These are phyloP conservation scores for Tetragonia tetragonoides DNA, from an alignment of 148 eudicot genomes.

Conservation along the genomic window DNA sequence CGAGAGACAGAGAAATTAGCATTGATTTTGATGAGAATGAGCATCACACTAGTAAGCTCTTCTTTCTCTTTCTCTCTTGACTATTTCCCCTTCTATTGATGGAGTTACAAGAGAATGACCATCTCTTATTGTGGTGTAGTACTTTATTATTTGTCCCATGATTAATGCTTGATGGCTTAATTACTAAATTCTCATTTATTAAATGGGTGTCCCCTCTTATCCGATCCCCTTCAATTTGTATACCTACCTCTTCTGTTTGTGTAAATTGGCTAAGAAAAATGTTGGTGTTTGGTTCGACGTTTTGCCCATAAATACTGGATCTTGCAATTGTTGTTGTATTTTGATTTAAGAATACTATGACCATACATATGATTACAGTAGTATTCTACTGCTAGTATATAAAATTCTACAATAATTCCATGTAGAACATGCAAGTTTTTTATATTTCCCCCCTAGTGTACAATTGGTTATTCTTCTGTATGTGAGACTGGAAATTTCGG, in stretches of 20 bases:
- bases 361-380: no score
- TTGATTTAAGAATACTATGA: no score
- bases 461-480: no score
- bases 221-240: background rate
- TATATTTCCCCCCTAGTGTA: no score
- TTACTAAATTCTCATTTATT: slow-evolving; percentile 4
- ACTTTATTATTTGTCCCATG: background rate
- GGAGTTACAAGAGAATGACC: background rate
- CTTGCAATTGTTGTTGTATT: background rate
- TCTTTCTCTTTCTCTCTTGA: slow-evolving; percentile 1
- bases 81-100: background rate
- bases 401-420: no score
- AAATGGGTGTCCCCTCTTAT: background rate
- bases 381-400: no score
- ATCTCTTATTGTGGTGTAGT: background rate
- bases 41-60: slow-evolving; percentile 49
- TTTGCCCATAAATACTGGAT: background rate
- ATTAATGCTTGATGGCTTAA: slow-evolving; percentile 16
- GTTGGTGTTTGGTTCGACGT: background rate
- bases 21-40: slow-evolving; percentile 71
- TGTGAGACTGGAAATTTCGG: no score
- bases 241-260: slow-evolving; percentile 10
- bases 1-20: slow-evolving; percentile 63
- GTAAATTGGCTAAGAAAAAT: background rate
- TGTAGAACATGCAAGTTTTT: no score